A percentile compares a stretch with the other conserved stretches of the same genome.
Evolutionary conservation across 2,329 filamentous ascomycete genomes (phyloP).

Genomic region (Epichloe sp.): DNA sequence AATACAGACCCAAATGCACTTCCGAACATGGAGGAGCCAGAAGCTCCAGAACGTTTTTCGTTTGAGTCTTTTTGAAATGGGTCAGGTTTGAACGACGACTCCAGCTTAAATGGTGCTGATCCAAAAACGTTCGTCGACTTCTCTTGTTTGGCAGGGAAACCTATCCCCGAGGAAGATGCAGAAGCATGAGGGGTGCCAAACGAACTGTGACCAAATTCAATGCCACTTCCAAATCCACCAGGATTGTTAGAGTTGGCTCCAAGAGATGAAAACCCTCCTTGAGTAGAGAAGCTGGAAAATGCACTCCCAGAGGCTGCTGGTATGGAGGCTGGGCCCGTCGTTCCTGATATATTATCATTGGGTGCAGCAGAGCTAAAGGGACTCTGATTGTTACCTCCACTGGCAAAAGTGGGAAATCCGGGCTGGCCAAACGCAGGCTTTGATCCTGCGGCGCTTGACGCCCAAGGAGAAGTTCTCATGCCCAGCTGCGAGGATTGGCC

Average conservation of each 20-base stretch:
- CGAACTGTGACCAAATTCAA: conserved; percentile 22
- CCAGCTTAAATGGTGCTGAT: conserved; percentile 51
- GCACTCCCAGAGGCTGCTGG: conserved; percentile 30
- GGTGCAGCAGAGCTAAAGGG: conserved; percentile 24
- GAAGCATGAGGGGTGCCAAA: conserved; percentile 17
- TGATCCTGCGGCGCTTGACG: conserved; percentile 14
- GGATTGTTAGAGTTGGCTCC: conserved; percentile 21
- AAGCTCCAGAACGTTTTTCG: conserved; percentile 29
- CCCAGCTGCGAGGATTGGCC: conserved; percentile 38
- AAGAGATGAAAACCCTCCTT: conserved; percentile 42
- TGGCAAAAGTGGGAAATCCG: conserved; percentile 30
- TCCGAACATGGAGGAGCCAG: conserved; percentile 44
- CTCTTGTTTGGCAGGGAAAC: conserved; percentile 16
- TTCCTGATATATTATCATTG: neutral
- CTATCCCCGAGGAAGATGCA: conserved; percentile 12
- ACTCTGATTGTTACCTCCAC: conserved; percentile 19
- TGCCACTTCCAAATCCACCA: conserved; percentile 24
- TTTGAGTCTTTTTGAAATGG: conserved; percentile 46
- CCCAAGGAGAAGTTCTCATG: conserved; percentile 41
- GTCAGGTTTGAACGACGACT: conserved; percentile 54
- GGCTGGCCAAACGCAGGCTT: conserved; percentile 42
- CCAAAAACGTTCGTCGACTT: conserved; percentile 27
- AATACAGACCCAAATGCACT: conserved; percentile 47
- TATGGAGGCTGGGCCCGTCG: conserved; percentile 14
- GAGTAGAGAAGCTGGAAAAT: conserved; percentile 40